Conservation (phyloP, 116 monocot species). For the Trichopus zeylanicus region DNA sequence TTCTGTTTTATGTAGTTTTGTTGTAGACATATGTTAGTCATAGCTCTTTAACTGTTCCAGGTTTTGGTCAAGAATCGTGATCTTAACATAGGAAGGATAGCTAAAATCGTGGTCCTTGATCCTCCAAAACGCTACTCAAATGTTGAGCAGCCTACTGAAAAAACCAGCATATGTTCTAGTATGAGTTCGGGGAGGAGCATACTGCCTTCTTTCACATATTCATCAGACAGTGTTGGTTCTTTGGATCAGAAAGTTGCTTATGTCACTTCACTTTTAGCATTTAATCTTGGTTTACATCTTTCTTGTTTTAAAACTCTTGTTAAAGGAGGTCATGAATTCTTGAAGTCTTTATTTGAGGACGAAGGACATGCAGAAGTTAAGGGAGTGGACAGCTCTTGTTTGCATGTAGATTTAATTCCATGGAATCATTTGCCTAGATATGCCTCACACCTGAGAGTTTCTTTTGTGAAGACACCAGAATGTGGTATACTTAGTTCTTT, state of each 20-base stretch:
- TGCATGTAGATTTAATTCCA: slow-evolving; percentile 49
- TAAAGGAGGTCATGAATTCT: slow-evolving; percentile 28
- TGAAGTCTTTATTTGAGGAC: slow-evolving; percentile 38
- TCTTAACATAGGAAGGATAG: slow-evolving; percentile 59
- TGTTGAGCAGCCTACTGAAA: slow-evolving; percentile 3
- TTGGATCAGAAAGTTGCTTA: slow-evolving; percentile 47
- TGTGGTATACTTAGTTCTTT: slow-evolving; percentile 61
- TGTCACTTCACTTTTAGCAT: slow-evolving; percentile 68
- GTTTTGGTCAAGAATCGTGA: slow-evolving; percentile 69
- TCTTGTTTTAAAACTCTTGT: slow-evolving; percentile 56
- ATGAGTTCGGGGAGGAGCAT: slow-evolving; percentile 15
- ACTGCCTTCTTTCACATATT: slow-evolving; percentile 46
- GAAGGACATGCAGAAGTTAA: slow-evolving; percentile 10
- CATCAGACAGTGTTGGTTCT: slow-evolving; percentile 5
- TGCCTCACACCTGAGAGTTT: slow-evolving; percentile 81
- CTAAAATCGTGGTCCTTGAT: slow-evolving; percentile 51
- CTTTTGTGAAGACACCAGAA: slow-evolving; percentile 81
- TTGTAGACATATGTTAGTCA: neutral
- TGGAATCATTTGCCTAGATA: slow-evolving; percentile 60
- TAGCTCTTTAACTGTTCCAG: slow-evolving; percentile 20
- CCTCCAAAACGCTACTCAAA: slow-evolving; percentile 13
- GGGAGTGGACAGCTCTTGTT: slow-evolving; percentile 7
- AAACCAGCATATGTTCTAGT: slow-evolving; percentile 1
- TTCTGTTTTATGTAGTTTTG: neutral
- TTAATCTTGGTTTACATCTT: slow-evolving; percentile 77